These are phyloP conservation scores for Polytrichum commune DNA, from an alignment of 225 moss, liverwort and hornwort species.

Conservation along the genomic window DNA sequence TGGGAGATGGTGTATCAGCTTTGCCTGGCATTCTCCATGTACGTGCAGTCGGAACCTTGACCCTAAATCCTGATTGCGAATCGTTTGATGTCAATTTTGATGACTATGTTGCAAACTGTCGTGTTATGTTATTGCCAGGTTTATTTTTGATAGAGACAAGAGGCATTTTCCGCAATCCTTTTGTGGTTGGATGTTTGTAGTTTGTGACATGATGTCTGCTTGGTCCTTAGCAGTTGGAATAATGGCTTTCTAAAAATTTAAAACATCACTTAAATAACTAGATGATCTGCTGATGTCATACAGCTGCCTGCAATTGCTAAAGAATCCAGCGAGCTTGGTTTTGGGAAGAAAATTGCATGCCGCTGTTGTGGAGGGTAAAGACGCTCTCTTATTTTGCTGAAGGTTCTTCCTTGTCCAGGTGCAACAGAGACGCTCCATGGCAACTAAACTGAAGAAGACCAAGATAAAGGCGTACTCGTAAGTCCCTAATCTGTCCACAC, in stretches of 20 bases:
- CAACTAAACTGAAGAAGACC: slow-evolving; percentile 84
- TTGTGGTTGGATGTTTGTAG: background rate
- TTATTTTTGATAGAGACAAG: background rate
- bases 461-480: slow-evolving; percentile 97
- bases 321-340: too few species aligned
- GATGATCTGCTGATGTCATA: background rate
- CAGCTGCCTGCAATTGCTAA: background rate
- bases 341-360: too few species aligned
- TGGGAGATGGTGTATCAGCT: slow-evolving; percentile 5
- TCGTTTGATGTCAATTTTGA: background rate
- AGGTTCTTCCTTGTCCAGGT: slow-evolving; percentile 44
- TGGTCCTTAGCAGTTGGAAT: background rate
- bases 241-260: background rate
- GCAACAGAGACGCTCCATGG: slow-evolving; percentile 69
- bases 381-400: background rate
- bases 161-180: background rate
- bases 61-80: background rate
- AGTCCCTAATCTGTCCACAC: slow-evolving; percentile 25
- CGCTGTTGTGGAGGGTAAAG: background rate
- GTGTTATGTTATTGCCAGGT: background rate
- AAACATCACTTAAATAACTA: background rate
- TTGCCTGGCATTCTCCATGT: slow-evolving; percentile 20
- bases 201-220: background rate
- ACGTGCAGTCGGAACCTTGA: slow-evolving; percentile 7
- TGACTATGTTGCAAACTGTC: background rate